Evolutionary conservation across 2,329 filamentous ascomycete species (phyloP).

Genomic region (Fusarium poae): DNA sequence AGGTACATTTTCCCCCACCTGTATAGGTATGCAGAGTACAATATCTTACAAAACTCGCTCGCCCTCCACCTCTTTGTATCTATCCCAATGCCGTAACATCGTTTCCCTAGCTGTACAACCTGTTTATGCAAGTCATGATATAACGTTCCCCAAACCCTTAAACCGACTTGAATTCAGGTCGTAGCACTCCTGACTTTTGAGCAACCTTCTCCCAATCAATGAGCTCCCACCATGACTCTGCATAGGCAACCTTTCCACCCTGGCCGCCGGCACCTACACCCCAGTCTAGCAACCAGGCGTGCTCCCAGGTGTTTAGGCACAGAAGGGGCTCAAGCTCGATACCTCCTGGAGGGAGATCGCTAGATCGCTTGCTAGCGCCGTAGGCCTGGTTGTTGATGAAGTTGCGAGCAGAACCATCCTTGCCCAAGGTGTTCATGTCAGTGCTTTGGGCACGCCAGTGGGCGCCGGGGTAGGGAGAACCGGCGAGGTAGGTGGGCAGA

Average conservation of each 20-base stretch:
- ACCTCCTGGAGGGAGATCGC: slow-evolving; percentile 71
- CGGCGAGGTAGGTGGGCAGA: slow-evolving; percentile 90
- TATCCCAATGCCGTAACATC: slow-evolving; percentile 38
- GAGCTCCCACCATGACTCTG: slow-evolving; percentile 86
- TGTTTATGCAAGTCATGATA: slow-evolving; percentile 4
- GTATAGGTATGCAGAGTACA: slow-evolving; percentile 52
- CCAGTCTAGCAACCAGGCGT: slow-evolving; percentile 89
- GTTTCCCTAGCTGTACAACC: slow-evolving; percentile 26
- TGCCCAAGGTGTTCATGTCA: slow-evolving; percentile 76
- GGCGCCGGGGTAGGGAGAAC: slow-evolving; percentile 86
- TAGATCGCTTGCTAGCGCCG: slow-evolving; percentile 48
- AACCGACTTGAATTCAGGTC: slow-evolving; percentile 53
- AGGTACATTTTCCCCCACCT: slow-evolving; percentile 49
- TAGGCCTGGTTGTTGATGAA: slow-evolving; percentile 58
- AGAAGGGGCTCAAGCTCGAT: slow-evolving; percentile 80
- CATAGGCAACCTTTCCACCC: slow-evolving; percentile 79
- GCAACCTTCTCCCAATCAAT: slow-evolving; percentile 87
- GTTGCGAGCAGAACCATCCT: slow-evolving; percentile 53
- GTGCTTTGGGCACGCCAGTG: slow-evolving; percentile 79
- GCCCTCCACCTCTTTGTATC: slow-evolving; percentile 25
- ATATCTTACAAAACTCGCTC: slow-evolving; percentile 50
- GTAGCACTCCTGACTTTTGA: slow-evolving; percentile 52
- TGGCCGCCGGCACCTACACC: slow-evolving; percentile 68
- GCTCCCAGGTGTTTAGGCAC: slow-evolving; percentile 97
- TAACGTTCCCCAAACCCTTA: slow-evolving; percentile 11